Evolutionary conservation across 2,329 filamentous ascomycete genomes (phyloP).

Genomic region (Hymenoscyphus fructigenus): DNA sequence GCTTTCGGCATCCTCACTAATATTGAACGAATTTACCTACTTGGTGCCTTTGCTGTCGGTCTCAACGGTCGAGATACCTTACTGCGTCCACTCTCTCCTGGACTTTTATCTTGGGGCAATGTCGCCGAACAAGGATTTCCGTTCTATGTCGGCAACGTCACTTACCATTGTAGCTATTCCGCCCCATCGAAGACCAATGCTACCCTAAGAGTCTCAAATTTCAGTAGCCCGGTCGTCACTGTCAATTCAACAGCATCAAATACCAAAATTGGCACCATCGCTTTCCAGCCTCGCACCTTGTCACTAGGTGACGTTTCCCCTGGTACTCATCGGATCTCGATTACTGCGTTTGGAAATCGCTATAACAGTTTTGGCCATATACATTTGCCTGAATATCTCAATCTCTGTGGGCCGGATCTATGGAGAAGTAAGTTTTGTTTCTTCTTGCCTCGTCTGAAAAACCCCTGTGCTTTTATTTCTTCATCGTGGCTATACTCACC

Average conservation of each 20-base stretch:
- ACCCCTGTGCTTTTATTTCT: neutral
- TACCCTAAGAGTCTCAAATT: constrained; percentile 25
- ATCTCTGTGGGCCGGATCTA: constrained; percentile 26
- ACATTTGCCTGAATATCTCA: constrained; percentile 28
- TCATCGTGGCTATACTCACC: neutral
- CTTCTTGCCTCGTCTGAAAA: neutral
- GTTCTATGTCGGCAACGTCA: constrained; percentile 35
- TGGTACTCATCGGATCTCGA: constrained; percentile 23
- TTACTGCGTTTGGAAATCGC: constrained; percentile 34
- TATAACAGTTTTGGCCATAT: constrained; percentile 35
- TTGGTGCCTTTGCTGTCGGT: constrained; percentile 33
- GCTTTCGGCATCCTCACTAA: constrained; percentile 35
- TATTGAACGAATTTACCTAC: constrained; percentile 35
- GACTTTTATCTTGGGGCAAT: constrained; percentile 32
- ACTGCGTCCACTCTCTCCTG: constrained; percentile 10
- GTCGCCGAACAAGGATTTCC: constrained; percentile 31
- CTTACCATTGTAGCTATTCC: constrained; percentile 24
- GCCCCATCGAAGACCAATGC: constrained; percentile 5
- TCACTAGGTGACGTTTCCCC: constrained; percentile 19
- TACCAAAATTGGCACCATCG: constrained; percentile 28
- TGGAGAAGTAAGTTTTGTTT: constrained; percentile 29
- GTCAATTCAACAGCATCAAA: constrained; percentile 14
- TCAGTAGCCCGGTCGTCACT: constrained; percentile 29
- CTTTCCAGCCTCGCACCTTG: constrained; percentile 30
- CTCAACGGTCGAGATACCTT: constrained; percentile 14